phyloP scores from a whole-genome alignment of 495 filamentous ascomycete genomes.

The Aspergillus taichungensis region DNA sequence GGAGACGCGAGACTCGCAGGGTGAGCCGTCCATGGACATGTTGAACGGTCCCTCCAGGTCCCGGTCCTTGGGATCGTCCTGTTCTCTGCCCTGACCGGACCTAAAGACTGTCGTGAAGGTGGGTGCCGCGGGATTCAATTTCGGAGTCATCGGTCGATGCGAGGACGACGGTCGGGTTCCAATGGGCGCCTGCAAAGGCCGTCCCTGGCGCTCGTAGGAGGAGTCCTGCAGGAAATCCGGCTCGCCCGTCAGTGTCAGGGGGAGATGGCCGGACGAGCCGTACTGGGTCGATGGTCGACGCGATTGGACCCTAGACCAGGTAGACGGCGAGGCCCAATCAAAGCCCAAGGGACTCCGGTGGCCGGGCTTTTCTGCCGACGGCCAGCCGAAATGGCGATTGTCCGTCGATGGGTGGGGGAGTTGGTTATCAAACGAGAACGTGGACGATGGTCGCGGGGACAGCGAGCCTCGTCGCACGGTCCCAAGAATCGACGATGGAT shows the following conservation, averaged over 20 bases:
- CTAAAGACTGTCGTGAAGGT: conserved; percentile 47
- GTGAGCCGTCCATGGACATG: conserved; percentile 43
- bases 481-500: conserved; percentile 44
- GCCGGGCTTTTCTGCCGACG: conserved; percentile 39
- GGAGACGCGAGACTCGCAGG: conserved; percentile 54
- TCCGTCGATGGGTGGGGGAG: conserved; percentile 76
- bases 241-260: conserved; percentile 39
- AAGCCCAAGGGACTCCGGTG: conserved; percentile 49
- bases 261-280: conserved; percentile 47
- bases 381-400: conserved; percentile 60
- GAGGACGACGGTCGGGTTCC: conserved; percentile 47
- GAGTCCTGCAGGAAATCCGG: conserved; percentile 36
- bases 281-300: conserved; percentile 48
- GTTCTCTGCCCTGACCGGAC: neutral
- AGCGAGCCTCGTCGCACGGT: conserved; percentile 51
- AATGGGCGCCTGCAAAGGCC: conserved; percentile 45
- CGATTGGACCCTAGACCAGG: conserved; percentile 49
- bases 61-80: conserved; percentile 8
- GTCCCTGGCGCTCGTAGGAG: conserved; percentile 33
- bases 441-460: conserved; percentile 69
- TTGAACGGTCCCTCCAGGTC: conserved; percentile 29
- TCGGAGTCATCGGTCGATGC: conserved; percentile 46
- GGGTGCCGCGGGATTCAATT: conserved; percentile 53
- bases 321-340: conserved; percentile 46
- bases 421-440: conserved; percentile 62